A percentile compares a stretch with the other conserved stretches of the same genome.
These are phyloP conservation scores for Moesziomyces aphidis DNA, from an alignment of 1,284 basidiomycete genomes.

Conservation along the genomic window DNA sequence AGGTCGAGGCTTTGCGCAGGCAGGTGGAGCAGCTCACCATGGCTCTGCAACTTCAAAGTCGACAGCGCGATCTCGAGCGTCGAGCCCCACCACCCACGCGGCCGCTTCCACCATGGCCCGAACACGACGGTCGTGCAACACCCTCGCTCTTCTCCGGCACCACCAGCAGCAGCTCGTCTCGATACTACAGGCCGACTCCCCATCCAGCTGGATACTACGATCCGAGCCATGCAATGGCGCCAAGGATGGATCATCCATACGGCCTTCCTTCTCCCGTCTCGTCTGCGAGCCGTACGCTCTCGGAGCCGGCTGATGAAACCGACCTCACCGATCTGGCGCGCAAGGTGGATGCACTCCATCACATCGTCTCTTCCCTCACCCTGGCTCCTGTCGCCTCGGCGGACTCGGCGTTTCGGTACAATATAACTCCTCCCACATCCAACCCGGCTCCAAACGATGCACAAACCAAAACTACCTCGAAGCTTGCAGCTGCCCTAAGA, in stretches of 20 bases:
- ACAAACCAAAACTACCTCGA: background rate
- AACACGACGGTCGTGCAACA: too few relatives aligned
- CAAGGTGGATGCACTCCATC: slow-evolving; percentile 32
- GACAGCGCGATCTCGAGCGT: slow-evolving; percentile 16
- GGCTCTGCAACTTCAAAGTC: slow-evolving; percentile 28
- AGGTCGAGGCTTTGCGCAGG: slow-evolving; percentile 30
- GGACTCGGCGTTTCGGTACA: slow-evolving; percentile 13
- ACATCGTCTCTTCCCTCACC: slow-evolving; percentile 2
- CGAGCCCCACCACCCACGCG: background rate
- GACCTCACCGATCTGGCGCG: slow-evolving; percentile 2
- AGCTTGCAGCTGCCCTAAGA: slow-evolving; percentile 1
- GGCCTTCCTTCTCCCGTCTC: background rate
- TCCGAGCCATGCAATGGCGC: background rate
- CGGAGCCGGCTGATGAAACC: background rate
- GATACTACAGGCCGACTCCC: too few relatives aligned
- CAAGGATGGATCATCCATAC: background rate
- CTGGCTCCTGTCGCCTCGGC: background rate
- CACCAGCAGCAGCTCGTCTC: too few relatives aligned
- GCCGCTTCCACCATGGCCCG: background rate
- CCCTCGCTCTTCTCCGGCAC: too few relatives aligned
- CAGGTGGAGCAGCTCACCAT: slow-evolving; percentile 49
- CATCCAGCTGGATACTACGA: background rate
- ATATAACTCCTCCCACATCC: slow-evolving; percentile 1
- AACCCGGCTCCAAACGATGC: background rate
- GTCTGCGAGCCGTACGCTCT: background rate